A percentile compares a stretch with the other conserved stretches of the same genome.
phyloP scores from a whole-genome alignment of 805 yeast genomes.

The Saccharomycopsis fermentans region DNA sequence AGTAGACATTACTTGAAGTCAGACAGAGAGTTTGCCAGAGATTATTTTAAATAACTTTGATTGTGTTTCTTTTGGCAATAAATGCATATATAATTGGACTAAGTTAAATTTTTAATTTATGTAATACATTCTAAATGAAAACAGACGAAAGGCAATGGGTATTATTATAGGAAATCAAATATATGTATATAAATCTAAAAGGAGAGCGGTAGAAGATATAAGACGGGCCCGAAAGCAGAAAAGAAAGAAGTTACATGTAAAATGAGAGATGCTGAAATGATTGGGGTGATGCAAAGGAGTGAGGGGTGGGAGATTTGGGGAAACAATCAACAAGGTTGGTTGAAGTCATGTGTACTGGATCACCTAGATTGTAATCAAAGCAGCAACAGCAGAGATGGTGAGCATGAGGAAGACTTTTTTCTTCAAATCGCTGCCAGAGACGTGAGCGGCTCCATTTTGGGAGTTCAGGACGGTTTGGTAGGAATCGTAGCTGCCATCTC shows the following conservation, averaged over 20 bases:
- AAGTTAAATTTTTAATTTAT: too few relatives aligned
- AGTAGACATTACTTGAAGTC: constrained; percentile 47
- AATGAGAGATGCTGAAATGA: neutral
- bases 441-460: neutral
- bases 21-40: neutral
- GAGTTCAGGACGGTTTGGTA: neutral
- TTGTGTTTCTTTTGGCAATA: too few relatives aligned
- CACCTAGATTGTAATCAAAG: neutral
- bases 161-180: neutral
- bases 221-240: neutral
- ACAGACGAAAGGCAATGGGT: neutral
- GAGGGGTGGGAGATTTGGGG: neutral
- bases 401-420: neutral
- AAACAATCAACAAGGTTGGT: too few relatives aligned
- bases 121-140: too few relatives aligned
- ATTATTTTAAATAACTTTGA: too few relatives aligned
- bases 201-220: neutral
- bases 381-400: neutral
- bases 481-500: neutral
- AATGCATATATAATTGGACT: too few relatives aligned
- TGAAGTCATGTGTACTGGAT: neutral
- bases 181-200: neutral
- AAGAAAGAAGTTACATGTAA: neutral
- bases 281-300: neutral
- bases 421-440: neutral